These are phyloP conservation scores for Sporothrix humicola DNA, from an alignment of 2,329 filamentous ascomycete species.

Conservation along the genomic window DNA sequence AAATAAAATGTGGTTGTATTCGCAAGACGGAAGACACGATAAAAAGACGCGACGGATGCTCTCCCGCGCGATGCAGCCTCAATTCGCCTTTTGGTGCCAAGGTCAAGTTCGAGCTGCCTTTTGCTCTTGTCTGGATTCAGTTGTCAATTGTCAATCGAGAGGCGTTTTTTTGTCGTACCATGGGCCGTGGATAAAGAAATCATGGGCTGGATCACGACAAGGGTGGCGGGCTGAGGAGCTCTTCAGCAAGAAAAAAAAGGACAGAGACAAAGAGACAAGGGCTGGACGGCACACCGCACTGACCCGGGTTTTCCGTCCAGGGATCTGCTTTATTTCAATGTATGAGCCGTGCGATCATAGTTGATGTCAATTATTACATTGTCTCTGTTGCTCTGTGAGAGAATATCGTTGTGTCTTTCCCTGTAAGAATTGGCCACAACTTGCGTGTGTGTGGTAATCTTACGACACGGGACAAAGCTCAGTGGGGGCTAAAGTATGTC, in stretches of 20 bases:
- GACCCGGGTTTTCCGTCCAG: neutral
- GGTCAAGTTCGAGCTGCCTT: neutral
- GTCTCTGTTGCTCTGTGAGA: neutral
- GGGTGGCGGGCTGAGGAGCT: neutral
- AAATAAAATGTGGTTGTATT: neutral
- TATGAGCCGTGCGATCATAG: neutral
- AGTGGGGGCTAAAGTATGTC: neutral
- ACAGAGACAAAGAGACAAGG: neutral
- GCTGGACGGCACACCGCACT: conserved; percentile 23
- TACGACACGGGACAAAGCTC: neutral
- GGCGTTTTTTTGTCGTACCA: neutral
- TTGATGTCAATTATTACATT: neutral
- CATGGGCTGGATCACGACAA: neutral
- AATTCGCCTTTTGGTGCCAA: neutral
- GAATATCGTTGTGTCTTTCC: neutral
- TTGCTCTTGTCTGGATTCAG: neutral
- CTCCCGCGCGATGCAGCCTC: neutral
- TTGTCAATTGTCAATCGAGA: neutral
- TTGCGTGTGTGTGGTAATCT: conserved; percentile 20
- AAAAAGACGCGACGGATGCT: neutral
- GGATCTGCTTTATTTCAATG: neutral
- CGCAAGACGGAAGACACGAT: neutral
- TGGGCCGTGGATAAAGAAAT: neutral
- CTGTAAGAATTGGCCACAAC: neutral
- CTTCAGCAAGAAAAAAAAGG: too few relatives aligned